These are phyloP conservation scores for Aspergillus ibericus DNA, from an alignment of 2,329 filamentous ascomycete genomes.

Conservation along the genomic window DNA sequence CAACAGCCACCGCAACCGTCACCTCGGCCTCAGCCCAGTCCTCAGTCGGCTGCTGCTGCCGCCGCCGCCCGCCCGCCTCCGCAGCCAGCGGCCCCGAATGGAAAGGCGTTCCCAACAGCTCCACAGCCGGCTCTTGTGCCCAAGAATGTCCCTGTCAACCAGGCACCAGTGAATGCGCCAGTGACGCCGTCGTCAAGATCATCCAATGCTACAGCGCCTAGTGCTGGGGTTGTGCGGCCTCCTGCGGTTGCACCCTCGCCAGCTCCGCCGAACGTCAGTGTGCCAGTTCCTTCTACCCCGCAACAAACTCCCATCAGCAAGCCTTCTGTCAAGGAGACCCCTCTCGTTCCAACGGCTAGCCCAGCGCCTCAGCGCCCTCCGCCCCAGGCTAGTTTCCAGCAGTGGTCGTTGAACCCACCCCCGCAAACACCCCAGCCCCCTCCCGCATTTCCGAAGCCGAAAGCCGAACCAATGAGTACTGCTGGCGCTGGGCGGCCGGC, in stretches of 20 bases:
- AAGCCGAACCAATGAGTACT: conserved; percentile 17
- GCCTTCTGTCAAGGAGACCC: conserved; percentile 17
- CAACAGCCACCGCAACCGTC: conserved; percentile 4
- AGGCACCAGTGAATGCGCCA: conserved; percentile 8
- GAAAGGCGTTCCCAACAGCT: conserved; percentile 19
- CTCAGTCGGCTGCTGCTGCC: not conserved
- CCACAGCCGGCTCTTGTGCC: conserved; percentile 24
- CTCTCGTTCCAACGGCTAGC: conserved; percentile 15
- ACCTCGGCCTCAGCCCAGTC: not conserved
- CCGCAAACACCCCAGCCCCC: conserved; percentile 33
- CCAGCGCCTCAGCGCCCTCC: conserved; percentile 23
- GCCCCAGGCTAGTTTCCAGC: conserved; percentile 37
- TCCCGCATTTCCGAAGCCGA: conserved; percentile 20
- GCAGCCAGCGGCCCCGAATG: conserved; percentile 19
- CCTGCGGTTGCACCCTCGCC: conserved; percentile 28
- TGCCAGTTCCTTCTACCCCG: conserved; percentile 17
- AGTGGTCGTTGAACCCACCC: conserved; percentile 37
- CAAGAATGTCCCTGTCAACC: conserved; percentile 13
- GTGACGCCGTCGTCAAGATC: conserved; percentile 16
- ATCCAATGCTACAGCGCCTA: conserved; percentile 21
- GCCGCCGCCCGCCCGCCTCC: not conserved
- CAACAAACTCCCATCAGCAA: conserved; percentile 13
- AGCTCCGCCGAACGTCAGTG: conserved; percentile 22
- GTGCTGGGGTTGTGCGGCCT: conserved; percentile 15
- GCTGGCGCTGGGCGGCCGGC: conserved; percentile 20